Evolutionary conservation across 441 rosid genomes (phyloP), one percentile per base, ranked within the genome.

Genomic region (Eutrema salsugineum): DNA sequence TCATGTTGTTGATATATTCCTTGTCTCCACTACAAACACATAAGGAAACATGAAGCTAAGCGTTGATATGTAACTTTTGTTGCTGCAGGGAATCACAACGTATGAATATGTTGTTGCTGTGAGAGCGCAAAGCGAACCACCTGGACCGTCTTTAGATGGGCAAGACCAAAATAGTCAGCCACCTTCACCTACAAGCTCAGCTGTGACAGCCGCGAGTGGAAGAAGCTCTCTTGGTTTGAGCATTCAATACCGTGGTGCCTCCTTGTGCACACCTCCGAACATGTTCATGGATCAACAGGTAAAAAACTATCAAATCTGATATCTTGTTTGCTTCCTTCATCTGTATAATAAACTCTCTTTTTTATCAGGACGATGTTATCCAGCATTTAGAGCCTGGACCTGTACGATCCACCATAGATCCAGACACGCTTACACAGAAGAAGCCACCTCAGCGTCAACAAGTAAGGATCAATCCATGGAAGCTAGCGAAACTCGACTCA

Each of bases 281-380:
- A 88, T 94, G 77, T 94, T 94, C 91, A 87, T 94, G 97, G 95
- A 91, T 62, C 90, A 88, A 83, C 93, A 82, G 94, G 98, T 91
- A 82, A 42, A 54, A 46, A 42, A 19, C 4, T 17, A 30, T 11
- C 0, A 35, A 61, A 14, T 35, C 67, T 14, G 10, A 15, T 49
- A 17, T 69, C 27, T 57, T 44, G 11, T 66, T 64, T 14, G 20
- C 53, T 44, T 57, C 17, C 30, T 68, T 48, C 33, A 7, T 5
- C 53, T 47, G 20, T 12, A 28, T 57, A 38, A 28, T 57, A 38
- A 50, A 32, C 24, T 22, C 27, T 12, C 14, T 35, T n/a, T 63
- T 17, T 59, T 58, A 1, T 0, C 88, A 94, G 97, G 97, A 90
- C 67, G 99, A 94, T 78, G 86, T 91, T 66, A 82, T 91, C 75